Percentiles rank a stretch among this genome's conserved stretches.
These are phyloP conservation scores for Penicillium paneum DNA, from an alignment of 2,329 filamentous ascomycete species.

Conservation along the genomic window DNA sequence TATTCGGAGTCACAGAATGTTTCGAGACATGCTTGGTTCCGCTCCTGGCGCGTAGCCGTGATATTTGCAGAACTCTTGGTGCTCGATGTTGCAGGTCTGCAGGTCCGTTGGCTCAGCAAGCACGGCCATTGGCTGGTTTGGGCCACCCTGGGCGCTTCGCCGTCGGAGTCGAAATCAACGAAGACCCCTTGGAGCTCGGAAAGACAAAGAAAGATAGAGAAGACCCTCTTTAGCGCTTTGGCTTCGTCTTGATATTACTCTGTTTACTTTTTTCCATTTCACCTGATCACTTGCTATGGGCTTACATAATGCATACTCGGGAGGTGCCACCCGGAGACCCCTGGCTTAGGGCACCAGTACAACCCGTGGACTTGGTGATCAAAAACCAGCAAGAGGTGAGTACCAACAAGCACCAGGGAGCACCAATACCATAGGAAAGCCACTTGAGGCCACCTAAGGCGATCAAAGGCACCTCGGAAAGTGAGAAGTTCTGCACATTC, in stretches of 20 bases:
- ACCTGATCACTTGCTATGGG: neutral
- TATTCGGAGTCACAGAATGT: constrained; percentile 10
- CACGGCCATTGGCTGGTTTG: constrained; percentile 12
- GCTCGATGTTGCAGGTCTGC: constrained; percentile 14
- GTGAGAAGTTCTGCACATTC: neutral
- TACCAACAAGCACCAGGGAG: neutral
- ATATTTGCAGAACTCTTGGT: neutral
- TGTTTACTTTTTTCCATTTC: neutral
- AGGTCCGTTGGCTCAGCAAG: constrained; percentile 1
- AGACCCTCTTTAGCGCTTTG: neutral
- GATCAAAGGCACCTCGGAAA: neutral
- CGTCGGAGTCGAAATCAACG: neutral
- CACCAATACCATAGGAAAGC: no score
- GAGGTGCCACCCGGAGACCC: neutral
- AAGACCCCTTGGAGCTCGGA: neutral
- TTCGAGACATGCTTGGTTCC: constrained; percentile 13
- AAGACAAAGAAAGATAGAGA: neutral
- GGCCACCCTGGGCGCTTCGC: constrained; percentile 12
- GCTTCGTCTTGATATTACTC: neutral
- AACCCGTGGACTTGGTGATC: neutral
- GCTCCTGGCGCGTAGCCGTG: constrained; percentile 22
- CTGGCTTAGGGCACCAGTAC: neutral
- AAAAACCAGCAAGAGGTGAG: neutral
- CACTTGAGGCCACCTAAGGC: neutral
- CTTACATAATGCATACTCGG: no score